These are phyloP conservation scores for Nepenthes alata DNA, from an alignment of 179 eudicot genomes.

Conservation along the genomic window DNA sequence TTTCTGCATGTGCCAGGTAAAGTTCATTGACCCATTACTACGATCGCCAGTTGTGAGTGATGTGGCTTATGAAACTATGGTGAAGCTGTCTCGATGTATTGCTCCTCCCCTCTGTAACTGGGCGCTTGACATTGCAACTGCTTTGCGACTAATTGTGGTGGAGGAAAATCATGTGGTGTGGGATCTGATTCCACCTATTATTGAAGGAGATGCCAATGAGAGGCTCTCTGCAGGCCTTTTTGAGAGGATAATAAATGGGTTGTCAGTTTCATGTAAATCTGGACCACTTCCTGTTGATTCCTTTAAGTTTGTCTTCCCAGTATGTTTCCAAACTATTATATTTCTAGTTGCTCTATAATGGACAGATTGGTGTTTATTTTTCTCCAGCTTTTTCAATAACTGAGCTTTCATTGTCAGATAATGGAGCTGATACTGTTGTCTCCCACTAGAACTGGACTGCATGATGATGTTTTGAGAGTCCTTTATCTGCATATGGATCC, in stretches of 20 bases:
- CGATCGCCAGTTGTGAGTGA: constrained; percentile 69
- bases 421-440: constrained; percentile 83
- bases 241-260: constrained; percentile 55
- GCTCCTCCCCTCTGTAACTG: constrained; percentile 82
- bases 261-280: constrained; percentile 64
- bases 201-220: constrained; percentile 29
- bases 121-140: constrained; percentile 93
- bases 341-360: constrained; percentile 1
- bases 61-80: constrained; percentile 76
- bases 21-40: constrained; percentile 65
- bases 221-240: constrained; percentile 48
- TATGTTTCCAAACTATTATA: constrained; percentile 16
- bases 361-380: background rate
- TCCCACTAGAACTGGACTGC: constrained; percentile 84
- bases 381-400: background rate
- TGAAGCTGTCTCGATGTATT: constrained; percentile 75
- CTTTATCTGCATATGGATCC: constrained; percentile 88
- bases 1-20: constrained; percentile 43
- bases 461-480: constrained; percentile 68
- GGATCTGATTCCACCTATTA: constrained; percentile 45
- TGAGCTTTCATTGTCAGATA: constrained; percentile 25
- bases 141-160: constrained; percentile 50
- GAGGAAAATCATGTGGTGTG: constrained; percentile 44
- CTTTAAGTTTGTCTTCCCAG: constrained; percentile 81
- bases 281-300: constrained; percentile 96